Percentiles rank a stretch among this genome's conserved stretches.
Evolutionary conservation across 108 stramenopile species (phyloP).

Genomic region (Fistulifera pelliculosa): DNA sequence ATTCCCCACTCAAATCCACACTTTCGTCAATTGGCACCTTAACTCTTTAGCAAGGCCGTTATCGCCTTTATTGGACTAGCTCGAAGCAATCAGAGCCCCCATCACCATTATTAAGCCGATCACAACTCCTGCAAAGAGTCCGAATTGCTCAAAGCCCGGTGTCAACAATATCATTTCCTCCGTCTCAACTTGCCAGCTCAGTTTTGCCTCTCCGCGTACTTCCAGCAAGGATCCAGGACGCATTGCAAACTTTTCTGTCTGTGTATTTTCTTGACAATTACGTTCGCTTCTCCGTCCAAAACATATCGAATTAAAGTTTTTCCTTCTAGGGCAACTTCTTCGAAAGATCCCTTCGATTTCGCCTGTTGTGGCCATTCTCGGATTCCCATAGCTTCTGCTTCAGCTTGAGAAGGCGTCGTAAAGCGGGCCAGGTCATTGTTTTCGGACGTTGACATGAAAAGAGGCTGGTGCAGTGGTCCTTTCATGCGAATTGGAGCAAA

Average conservation of each 20-base stretch:
- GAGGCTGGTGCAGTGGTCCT: too few relatives aligned
- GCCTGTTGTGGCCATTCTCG: background rate
- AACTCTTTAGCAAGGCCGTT: too few relatives aligned
- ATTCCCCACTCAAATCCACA: too few relatives aligned
- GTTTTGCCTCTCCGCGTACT: conserved; percentile 34
- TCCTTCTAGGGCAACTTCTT: background rate
- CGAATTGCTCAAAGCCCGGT: conserved; percentile 51
- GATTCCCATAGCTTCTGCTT: background rate
- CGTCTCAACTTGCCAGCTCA: conserved; percentile 36
- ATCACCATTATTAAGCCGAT: conserved; percentile 39
- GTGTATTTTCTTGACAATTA: conserved; percentile 20
- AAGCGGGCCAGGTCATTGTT: too few relatives aligned
- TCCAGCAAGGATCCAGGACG: conserved; percentile 49
- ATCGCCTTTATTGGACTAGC: too few relatives aligned
- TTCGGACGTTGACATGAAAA: too few relatives aligned
- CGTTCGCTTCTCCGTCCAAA: conserved; percentile 37
- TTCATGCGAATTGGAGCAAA: too few relatives aligned
- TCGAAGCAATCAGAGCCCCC: conserved; percentile 29
- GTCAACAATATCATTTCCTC: conserved; percentile 57
- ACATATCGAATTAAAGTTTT: conserved; percentile 43
- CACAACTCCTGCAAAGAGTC: conserved; percentile 34
- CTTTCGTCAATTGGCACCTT: too few relatives aligned
- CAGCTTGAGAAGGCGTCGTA: too few relatives aligned
- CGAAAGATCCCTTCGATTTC: too few relatives aligned
- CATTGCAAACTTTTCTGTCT: conserved; percentile 1